Base-by-base conservation (phyloP, 495 filamentous ascomycete species). In the Chaetomidium leptoderma region DNA sequence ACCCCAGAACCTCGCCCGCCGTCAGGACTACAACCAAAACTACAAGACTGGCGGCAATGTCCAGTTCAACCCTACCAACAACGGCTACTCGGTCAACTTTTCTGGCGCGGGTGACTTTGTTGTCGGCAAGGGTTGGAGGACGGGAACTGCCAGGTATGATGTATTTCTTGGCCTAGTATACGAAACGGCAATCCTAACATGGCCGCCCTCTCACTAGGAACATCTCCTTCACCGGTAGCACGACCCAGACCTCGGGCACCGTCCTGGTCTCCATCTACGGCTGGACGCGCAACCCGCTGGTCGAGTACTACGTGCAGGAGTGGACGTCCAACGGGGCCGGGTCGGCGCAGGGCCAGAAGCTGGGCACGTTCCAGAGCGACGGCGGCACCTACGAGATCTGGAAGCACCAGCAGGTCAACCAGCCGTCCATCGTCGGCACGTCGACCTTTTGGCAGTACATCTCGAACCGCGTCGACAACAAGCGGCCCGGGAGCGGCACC, bases 251-350 rank as follows among this genome's bases (percentile, higher is more conserved):
- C 3, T 43, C 60, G 26, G 66, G 66, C 51, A 68, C 63, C 11
- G 66, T 65, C n/a, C 60, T 65, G 57, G 19, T 51, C 48, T 51
- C 48, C 19, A 21, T 51, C 32, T 84, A 86, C 62, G 82, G 82
- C 42, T 86, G 82, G 84, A 83, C 83, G 19, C 71, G 65, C 32
- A 76, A 77, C 69, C 82, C 83, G 0, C 73, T 86, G 13, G 72
- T 85, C 58, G 83, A 87, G 62, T 85, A 84, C 72, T 86, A 85
- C 70, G 77, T 86, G 37, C 69, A 84, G 47, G 83, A 86, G 66
- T 75, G 76, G 70, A 84, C 72, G 58, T 80, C 80, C 43, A 74
- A 71, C 58, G 81, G 74, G 62, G 78, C 83, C 65, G 82, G 81
- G 5, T 73, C 71, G 11, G 72, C 70, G 23, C 71, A 51, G 32